Conservation (phyloP, 257 asterid species). For the Solanum raphanifolium region DNA sequence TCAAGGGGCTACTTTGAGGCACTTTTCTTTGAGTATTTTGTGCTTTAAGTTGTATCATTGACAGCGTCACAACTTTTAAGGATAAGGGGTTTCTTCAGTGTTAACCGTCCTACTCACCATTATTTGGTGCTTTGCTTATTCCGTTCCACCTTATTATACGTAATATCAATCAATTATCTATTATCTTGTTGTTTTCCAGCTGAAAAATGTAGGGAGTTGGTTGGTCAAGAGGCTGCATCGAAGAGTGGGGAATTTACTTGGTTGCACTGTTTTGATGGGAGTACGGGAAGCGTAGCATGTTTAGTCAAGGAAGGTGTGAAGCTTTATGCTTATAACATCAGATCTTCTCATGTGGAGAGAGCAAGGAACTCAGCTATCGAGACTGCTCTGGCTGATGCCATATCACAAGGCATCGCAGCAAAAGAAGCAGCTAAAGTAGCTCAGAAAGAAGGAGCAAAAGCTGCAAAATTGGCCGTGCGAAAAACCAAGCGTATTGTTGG, state of each 20-base stretch:
- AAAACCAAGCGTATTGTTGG: slow-evolving; percentile 80
- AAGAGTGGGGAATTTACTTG: slow-evolving; percentile 76
- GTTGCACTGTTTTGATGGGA: slow-evolving; percentile 73
- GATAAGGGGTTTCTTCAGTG: background rate
- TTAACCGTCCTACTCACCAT: background rate
- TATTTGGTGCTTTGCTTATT: background rate
- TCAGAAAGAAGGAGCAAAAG: slow-evolving; percentile 82
- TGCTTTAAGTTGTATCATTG: background rate
- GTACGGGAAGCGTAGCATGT: slow-evolving; percentile 79
- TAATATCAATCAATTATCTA: background rate
- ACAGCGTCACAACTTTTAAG: background rate
- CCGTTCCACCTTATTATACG: background rate
- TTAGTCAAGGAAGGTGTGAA: slow-evolving; percentile 80
- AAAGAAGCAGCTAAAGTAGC: slow-evolving; percentile 67
- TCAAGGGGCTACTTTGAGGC: background rate
- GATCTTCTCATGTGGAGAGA: slow-evolving; percentile 61
- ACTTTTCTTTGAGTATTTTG: background rate
- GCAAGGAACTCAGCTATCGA: slow-evolving; percentile 68
- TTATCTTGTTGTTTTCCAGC: slow-evolving; percentile 36
- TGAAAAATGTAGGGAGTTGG: slow-evolving; percentile 73
- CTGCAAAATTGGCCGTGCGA: slow-evolving; percentile 77
- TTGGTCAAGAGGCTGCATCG: slow-evolving; percentile 82
- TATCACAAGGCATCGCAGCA: slow-evolving; percentile 65
- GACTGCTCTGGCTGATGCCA: slow-evolving; percentile 61
- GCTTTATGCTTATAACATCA: slow-evolving; percentile 59